Conservation (phyloP, 495 filamentous ascomycete species). For the Penicillium steckii region DNA sequence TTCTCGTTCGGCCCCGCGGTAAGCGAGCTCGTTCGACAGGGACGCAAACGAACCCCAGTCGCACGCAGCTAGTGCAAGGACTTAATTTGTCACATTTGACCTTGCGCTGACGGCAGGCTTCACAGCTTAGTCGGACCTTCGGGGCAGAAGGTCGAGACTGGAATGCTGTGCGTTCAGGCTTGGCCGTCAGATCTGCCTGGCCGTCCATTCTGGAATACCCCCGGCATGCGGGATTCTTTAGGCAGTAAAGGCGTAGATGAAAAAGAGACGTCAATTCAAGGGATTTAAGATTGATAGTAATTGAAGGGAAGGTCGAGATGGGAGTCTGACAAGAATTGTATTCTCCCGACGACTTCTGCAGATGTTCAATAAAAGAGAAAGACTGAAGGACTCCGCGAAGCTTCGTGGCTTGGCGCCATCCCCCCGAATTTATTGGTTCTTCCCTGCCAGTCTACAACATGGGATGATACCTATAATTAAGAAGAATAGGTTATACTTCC, state of each 20-base stretch:
- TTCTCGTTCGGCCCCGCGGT: conserved; percentile 45
- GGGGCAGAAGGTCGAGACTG: conserved; percentile 23
- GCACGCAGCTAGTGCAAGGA: conserved; percentile 70
- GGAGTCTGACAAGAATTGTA: too few relatives aligned
- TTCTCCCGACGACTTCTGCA: too few relatives aligned
- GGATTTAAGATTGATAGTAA: background rate
- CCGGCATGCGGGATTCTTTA: background rate
- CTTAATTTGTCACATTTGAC: conserved; percentile 74
- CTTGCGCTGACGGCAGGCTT: conserved; percentile 69
- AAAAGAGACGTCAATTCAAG: background rate
- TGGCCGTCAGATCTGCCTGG: conserved; percentile 7
- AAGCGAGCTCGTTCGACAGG: conserved; percentile 35
- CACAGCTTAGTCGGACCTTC: conserved; percentile 34
- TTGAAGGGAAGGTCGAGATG: background rate
- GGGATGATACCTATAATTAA: too few relatives aligned
- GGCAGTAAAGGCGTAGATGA: background rate
- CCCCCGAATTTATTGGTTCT: background rate
- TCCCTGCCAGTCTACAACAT: background rate
- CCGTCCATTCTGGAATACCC: conserved; percentile 15
- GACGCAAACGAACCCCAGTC: conserved; percentile 60
- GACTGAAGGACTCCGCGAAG: background rate
- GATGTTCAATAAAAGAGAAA: too few relatives aligned
- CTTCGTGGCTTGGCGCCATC: background rate
- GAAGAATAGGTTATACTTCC: too few relatives aligned
- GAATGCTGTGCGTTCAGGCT: conserved; percentile 8